These are phyloP conservation scores for Botrytis deweyae DNA, from an alignment of 2,329 filamentous ascomycete genomes.

Conservation along the genomic window DNA sequence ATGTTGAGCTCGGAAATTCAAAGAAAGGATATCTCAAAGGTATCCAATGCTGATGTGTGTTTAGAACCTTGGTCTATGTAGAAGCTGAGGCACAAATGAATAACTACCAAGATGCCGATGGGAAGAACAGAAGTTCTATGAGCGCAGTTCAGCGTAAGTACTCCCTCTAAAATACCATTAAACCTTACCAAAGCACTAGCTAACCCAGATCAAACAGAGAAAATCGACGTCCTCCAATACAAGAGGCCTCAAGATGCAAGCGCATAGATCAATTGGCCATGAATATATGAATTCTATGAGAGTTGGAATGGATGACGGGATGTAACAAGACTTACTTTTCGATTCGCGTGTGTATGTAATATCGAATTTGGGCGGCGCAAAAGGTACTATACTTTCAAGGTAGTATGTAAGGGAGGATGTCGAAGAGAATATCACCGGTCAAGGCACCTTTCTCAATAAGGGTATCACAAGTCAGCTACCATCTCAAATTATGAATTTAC, in stretches of 20 bases:
- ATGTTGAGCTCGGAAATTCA: not conserved
- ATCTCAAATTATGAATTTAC: not conserved
- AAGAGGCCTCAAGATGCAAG: slow-evolving; percentile 3
- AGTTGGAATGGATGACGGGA: slow-evolving; percentile 9
- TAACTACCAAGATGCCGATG: slow-evolving; percentile 67
- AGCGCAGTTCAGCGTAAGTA: slow-evolving; percentile 74
- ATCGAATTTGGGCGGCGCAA: slow-evolving; percentile 8
- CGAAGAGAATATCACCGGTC: not conserved
- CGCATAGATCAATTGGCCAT: slow-evolving; percentile 11
- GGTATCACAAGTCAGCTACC: not conserved
- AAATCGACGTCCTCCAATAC: slow-evolving; percentile 24
- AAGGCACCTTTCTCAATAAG: not conserved
- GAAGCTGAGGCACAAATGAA: slow-evolving; percentile 77
- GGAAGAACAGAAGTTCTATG: slow-evolving; percentile 62
- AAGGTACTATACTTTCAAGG: not conserved
- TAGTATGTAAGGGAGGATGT: not conserved
- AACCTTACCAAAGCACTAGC: not conserved
- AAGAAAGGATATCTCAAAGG: not conserved
- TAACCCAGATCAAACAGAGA: slow-evolving; percentile 20
- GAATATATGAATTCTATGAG: slow-evolving; percentile 9
- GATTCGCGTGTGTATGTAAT: slow-evolving; percentile 8
- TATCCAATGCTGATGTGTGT: slow-evolving; percentile 21
- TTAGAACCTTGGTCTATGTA: slow-evolving; percentile 74
- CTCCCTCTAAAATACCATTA: not conserved
- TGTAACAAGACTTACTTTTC: slow-evolving; percentile 13